Evolutionary conservation across 345 rosid species (phyloP), one percentile per base, ranked within the genome.

Genomic region (Leavenworthia alabamica): DNA sequence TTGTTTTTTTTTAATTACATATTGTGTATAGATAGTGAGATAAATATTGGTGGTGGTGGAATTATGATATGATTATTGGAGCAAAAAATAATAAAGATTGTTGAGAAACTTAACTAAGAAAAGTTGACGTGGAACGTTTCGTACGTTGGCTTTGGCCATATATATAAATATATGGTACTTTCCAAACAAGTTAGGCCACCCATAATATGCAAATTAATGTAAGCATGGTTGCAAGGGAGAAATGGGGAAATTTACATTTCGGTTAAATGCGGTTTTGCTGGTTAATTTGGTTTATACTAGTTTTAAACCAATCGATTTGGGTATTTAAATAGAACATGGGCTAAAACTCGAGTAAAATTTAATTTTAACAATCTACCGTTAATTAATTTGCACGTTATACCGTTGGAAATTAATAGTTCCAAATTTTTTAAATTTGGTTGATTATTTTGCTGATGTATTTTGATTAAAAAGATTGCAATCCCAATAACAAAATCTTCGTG

Each of bases 61-160:
- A 87, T 80, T 50, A 75, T 83, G 77, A 87, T 82, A 73, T 77
- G 83, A 87, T 90, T 82, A 83, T 80, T 77, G 74, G 41, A 81
- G 40, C 73, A 75, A 76, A 63, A 89, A 79, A 76, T 79, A 77
- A 69, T 65, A 16, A 56, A 54, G 75, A 82, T 77, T 59, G 78
- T 84, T 83, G 81, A 58, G 16, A 10, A 51, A 41, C 86, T 79
- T 79, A 86, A 81, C 82, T 76, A 62, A 82, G 75, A n/a, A 79
- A 82, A 77, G 82, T 79, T 73, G 86, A 79, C 80, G 77, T 69
- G 64, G 80, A 16, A 31, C 37, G 28, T 62, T 63, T 62, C 28
- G 15, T 36, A 12, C 41, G 9, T 47, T 47, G 59, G 64, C 15
- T 41, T 36, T 53, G 46, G 16, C 26, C 26, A n/a, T n/a, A 8